Percentiles rank a stretch among this genome's conserved stretches.
These are phyloP conservation scores for Dryas alaskensis DNA, from an alignment of 306 rosid species.

Conservation along the genomic window DNA sequence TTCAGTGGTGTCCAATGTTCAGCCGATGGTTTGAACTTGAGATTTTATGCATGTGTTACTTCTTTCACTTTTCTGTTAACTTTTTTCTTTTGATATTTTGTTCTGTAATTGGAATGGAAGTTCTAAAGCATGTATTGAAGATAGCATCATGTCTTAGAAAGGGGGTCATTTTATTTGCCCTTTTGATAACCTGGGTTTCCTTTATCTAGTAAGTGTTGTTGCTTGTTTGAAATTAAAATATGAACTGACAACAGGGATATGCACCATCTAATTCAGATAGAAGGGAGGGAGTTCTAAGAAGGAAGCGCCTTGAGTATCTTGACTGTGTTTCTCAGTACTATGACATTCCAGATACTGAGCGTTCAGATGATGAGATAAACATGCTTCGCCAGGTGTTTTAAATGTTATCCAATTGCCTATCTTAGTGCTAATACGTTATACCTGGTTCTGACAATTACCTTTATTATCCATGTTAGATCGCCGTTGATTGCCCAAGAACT, in stretches of 20 bases:
- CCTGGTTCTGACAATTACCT: conserved; percentile 25
- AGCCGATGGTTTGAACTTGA: neutral
- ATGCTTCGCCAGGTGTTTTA: conserved; percentile 92
- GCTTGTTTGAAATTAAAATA: conserved; percentile 60
- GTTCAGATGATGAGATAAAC: conserved; percentile 92
- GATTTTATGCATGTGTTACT: neutral
- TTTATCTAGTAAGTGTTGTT: conserved; percentile 20
- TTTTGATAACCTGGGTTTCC: conserved; percentile 15
- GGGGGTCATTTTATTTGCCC: conserved; percentile 22
- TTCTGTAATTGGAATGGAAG: neutral
- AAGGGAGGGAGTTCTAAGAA: conserved; percentile 88
- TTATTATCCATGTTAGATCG: conserved; percentile 48
- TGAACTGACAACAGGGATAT: conserved; percentile 94
- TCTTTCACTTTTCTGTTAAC: neutral
- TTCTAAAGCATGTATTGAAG: neutral
- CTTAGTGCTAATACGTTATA: conserved; percentile 12
- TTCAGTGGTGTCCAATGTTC: conserved; percentile 6
- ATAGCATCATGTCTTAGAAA: conserved; percentile 6
- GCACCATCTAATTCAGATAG: conserved; percentile 99
- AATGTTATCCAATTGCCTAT: conserved; percentile 8
- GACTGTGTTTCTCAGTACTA: conserved; percentile 84
- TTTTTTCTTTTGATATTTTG: neutral
- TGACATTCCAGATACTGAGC: conserved; percentile 82
- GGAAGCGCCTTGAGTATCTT: conserved; percentile 95
- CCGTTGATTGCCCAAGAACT: conserved; percentile 92